A percentile compares a stretch with the other conserved stretches of the same genome.
phyloP scores from a whole-genome alignment of 495 filamentous ascomycete genomes.

The Podospora fimiseda region DNA sequence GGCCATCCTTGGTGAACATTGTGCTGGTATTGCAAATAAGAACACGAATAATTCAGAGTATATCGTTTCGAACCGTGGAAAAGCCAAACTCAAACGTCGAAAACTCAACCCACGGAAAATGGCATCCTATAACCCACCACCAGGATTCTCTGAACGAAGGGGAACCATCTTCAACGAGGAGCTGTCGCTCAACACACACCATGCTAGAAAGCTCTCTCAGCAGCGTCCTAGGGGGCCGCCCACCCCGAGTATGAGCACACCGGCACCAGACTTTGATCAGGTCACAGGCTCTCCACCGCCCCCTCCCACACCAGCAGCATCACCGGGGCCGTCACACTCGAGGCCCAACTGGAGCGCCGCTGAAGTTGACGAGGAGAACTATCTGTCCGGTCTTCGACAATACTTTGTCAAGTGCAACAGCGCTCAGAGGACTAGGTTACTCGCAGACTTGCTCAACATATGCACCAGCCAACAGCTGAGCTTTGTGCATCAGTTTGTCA shows the following conservation, averaged over 20 bases:
- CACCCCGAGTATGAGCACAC: slow-evolving; percentile 52
- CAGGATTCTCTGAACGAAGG: slow-evolving; percentile 41
- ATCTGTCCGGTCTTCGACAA: slow-evolving; percentile 42
- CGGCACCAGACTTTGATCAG: slow-evolving; percentile 50
- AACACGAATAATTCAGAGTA: too few relatives aligned
- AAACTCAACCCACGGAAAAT: slow-evolving; percentile 19
- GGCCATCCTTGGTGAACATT: not conserved
- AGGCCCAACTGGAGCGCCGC: slow-evolving; percentile 49
- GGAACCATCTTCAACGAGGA: slow-evolving; percentile 40
- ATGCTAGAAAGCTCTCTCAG: slow-evolving; percentile 39
- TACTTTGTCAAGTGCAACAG: slow-evolving; percentile 47
- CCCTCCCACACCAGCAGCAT: slow-evolving; percentile 51
- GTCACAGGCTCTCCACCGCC: slow-evolving; percentile 49
- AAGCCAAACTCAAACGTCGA: not conserved
- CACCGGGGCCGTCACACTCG: slow-evolving; percentile 47
- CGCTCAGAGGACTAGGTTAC: slow-evolving; percentile 51
- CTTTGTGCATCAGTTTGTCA: slow-evolving; percentile 90
- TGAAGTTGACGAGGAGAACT: slow-evolving; percentile 46
- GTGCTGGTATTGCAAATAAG: not conserved
- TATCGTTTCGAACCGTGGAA: not conserved
- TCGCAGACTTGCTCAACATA: slow-evolving; percentile 79
- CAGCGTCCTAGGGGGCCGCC: slow-evolving; percentile 44
- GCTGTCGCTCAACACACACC: slow-evolving; percentile 37
- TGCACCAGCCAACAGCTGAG: slow-evolving; percentile 92
- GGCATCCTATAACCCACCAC: slow-evolving; percentile 32